Evolutionary conservation across 257 asterid genomes (phyloP).

Genomic region (Ilex aquifolium): DNA sequence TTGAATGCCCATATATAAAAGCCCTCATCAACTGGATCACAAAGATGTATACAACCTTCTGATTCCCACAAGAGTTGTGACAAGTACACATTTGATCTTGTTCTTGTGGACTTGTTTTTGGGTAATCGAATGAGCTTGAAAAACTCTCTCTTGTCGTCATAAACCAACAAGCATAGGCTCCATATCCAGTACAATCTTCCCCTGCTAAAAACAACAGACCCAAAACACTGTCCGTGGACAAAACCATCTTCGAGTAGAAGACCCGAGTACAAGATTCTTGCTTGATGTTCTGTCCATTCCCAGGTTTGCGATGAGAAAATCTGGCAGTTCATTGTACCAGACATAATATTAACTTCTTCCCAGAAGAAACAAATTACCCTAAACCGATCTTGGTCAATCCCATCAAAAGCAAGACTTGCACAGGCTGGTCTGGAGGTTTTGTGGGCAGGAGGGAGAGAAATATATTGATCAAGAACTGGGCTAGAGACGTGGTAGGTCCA

Average conservation of each 20-base stretch:
- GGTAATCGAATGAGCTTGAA: conserved; percentile 16
- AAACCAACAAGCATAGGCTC: conserved; percentile 18
- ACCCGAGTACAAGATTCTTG: conserved; percentile 5
- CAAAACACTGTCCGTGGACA: neutral
- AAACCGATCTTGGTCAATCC: neutral
- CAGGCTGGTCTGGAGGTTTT: conserved; percentile 7
- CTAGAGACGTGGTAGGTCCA: conserved; percentile 7
- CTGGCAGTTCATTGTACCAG: conserved; percentile 5
- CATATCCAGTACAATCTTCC: conserved; percentile 18
- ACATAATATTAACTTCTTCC: conserved; percentile 11
- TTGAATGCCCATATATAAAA: conserved; percentile 9
- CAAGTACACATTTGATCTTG: neutral
- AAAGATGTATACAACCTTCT: conserved; percentile 12
- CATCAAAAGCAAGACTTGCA: conserved; percentile 14
- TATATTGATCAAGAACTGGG: conserved; percentile 1
- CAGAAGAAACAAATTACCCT: conserved; percentile 9
- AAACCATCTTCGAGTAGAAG: conserved; percentile 11
- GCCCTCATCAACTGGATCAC: conserved; percentile 2
- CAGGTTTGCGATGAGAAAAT: conserved; percentile 16
- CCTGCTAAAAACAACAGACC: conserved; percentile 1
- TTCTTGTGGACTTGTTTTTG: neutral
- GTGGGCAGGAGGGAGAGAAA: conserved; percentile 11
- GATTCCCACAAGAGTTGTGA: conserved; percentile 22
- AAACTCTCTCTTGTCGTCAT: neutral
- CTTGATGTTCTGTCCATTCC: conserved; percentile 13